Conservation (phyloP, 345 rosid species). For the Kandelia obovata region DNA sequence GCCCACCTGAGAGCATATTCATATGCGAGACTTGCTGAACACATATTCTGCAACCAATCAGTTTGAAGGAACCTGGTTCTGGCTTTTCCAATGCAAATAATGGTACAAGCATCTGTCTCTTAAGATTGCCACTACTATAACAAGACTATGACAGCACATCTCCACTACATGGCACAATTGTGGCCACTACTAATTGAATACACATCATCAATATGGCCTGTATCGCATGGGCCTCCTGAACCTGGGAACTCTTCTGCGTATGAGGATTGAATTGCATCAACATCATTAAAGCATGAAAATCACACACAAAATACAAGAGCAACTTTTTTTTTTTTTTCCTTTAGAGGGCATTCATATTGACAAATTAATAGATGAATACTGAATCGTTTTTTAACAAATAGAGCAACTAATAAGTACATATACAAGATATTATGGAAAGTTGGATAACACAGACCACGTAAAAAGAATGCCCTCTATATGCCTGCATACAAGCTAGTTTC, state of each 20-base stretch:
- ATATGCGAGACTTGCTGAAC: conserved; percentile 3
- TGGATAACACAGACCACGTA: too few species aligned
- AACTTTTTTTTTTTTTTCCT: too few species aligned
- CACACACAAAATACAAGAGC: neutral
- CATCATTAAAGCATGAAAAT: neutral
- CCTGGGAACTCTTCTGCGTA: conserved; percentile 90
- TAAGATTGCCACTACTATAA: conserved; percentile 6
- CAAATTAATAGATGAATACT: neutral
- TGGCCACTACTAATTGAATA: neutral
- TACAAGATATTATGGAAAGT: too few species aligned
- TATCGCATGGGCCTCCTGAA: conserved; percentile 87
- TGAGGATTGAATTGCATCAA: conserved; percentile 14
- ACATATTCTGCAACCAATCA: conserved; percentile 19
- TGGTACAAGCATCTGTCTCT: conserved; percentile 17
- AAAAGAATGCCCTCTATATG: too few species aligned
- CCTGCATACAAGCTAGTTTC: too few species aligned
- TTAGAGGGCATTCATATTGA: neutral
- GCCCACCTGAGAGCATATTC: conserved; percentile 1
- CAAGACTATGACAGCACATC: conserved; percentile 9
- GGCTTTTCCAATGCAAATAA: conserved; percentile 23
- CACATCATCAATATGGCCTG: conserved; percentile 63
- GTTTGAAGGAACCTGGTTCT: conserved; percentile 2
- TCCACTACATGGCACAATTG: conserved; percentile 1
- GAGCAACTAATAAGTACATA: neutral
- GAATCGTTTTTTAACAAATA: neutral